phyloP scores from a whole-genome alignment of 2,329 filamentous ascomycete species.

The Colletotrichum sp. region DNA sequence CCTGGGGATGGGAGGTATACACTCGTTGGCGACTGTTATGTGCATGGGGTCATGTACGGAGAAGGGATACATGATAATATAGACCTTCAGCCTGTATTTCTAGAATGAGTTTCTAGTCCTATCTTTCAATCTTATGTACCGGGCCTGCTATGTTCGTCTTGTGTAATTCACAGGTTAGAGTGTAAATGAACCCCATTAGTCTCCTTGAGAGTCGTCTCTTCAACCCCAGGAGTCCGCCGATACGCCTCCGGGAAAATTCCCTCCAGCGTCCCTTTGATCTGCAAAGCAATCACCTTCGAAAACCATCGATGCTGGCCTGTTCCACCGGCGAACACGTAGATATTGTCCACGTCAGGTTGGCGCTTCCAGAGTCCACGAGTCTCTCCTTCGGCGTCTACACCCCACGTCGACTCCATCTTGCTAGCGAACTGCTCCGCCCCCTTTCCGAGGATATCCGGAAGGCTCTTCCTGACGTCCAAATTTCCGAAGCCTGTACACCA shows the following conservation, averaged over 20 bases:
- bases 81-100: background rate
- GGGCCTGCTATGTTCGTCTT: background rate
- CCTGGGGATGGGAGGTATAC: background rate
- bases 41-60: background rate
- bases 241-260: constrained; percentile 33
- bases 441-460: constrained; percentile 31
- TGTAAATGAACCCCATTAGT: background rate
- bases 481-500: constrained; percentile 42
- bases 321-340: constrained; percentile 38
- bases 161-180: background rate
- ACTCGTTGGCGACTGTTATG: background rate
- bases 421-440: constrained; percentile 29
- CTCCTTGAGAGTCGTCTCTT: too few relatives aligned
- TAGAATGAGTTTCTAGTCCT: background rate
- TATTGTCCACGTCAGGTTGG: constrained; percentile 33
- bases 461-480: constrained; percentile 30
- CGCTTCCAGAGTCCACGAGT: constrained; percentile 45
- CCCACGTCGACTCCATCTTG: constrained; percentile 43
- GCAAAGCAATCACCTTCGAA: constrained; percentile 33
- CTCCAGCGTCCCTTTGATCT: constrained; percentile 39
- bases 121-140: background rate
- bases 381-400: constrained; percentile 46
- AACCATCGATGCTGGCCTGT: constrained; percentile 37
- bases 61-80: background rate
- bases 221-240: background rate